Evolutionary conservation across 2,329 filamentous ascomycete species (phyloP).

Genomic region (Onygenales sp.): DNA sequence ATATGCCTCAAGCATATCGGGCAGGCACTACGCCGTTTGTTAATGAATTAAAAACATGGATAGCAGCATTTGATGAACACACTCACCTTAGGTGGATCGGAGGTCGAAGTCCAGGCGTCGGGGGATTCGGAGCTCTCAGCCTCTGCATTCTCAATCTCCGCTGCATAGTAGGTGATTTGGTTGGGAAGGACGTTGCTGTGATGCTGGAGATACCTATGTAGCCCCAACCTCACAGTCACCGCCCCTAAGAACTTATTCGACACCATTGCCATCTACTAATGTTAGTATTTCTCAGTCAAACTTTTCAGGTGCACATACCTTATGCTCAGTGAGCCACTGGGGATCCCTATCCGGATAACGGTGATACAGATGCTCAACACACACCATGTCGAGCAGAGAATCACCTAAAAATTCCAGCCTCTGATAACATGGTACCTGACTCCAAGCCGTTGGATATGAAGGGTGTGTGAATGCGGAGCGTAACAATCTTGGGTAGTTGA

Average conservation of each 20-base stretch:
- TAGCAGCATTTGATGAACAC: slow-evolving; percentile 25
- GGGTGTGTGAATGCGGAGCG: slow-evolving; percentile 83
- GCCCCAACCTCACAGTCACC: slow-evolving; percentile 65
- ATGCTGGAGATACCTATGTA: slow-evolving; percentile 61
- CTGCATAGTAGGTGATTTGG: slow-evolving; percentile 42
- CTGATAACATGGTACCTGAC: slow-evolving; percentile 79
- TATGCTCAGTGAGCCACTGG: slow-evolving; percentile 96
- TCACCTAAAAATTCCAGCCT: slow-evolving; percentile 89
- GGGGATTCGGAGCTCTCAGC: slow-evolving; percentile 22
- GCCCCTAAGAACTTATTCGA: slow-evolving; percentile 89
- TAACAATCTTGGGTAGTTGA: slow-evolving; percentile 65
- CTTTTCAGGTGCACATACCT: slow-evolving; percentile 34
- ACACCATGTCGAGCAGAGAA: slow-evolving; percentile 74
- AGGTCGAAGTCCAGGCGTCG: slow-evolving; percentile 35
- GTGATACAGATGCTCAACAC: slow-evolving; percentile 72
- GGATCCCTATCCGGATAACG: slow-evolving; percentile 71
- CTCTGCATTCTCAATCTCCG: slow-evolving; percentile 26
- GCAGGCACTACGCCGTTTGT: slow-evolving; percentile 46
- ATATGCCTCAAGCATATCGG: slow-evolving; percentile 83
- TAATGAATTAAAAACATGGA: slow-evolving; percentile 15
- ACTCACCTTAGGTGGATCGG: slow-evolving; percentile 34
- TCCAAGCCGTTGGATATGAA: slow-evolving; percentile 65
- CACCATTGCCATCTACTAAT: slow-evolving; percentile 75
- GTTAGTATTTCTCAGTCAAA: slow-evolving; percentile 1
- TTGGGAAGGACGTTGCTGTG: slow-evolving; percentile 27